Evolutionary conservation across 2,329 filamentous ascomycete genomes (phyloP), one percentile per base, ranked within the genome.

Genomic region (Paecilomyces niveus): DNA sequence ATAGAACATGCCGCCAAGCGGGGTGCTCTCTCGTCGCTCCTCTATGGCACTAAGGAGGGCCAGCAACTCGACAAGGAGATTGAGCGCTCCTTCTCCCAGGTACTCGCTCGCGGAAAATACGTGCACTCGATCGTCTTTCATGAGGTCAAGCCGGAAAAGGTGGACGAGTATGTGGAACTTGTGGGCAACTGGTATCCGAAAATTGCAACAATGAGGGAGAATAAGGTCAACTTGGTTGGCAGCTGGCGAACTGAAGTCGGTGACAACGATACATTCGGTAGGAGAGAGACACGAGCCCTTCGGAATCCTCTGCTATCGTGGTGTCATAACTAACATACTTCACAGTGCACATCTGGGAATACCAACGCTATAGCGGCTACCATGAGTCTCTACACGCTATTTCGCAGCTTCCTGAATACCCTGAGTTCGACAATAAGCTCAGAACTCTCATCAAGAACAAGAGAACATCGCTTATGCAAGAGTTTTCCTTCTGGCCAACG

Each of bases 401-500:
- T 65, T 86, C 90, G 61, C 79, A 83, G 66, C 90, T 96, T 68
- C 89, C 90, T 62, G 91, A 92, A 18, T 97, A 91, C 73, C 78
- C 86, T 65, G 88, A 84, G 9, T 97, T 97, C 71, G 90, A 96
- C 72, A 80, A 79, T 62, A 89, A 93, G 77, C 87, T 99, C 56
- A 92, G 92, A 76, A 82, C 80, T n/a, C 80, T 97, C 62, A 93
- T 99, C 71, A 86, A 82, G 59, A 85, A 85, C 63, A 97, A 96
- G 80, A 86, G 87, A 65, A 89, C 88, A 3, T 97, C 92, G 0
- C 83, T 99, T 55, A 99, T 99, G 94, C 94, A 99, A 75, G 94
- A 99, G 76, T 99, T 99, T 78, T 96, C 92, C 35, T 99, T 99
- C 83, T 99, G 94, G 94, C 94, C 94, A 1, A 99, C 94, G 2